A percentile compares a stretch with the other conserved stretches of the same genome.
Evolutionary conservation across 768 basidiomycete genomes (phyloP).

Genomic region (Psilocybe subaeruginosa): DNA sequence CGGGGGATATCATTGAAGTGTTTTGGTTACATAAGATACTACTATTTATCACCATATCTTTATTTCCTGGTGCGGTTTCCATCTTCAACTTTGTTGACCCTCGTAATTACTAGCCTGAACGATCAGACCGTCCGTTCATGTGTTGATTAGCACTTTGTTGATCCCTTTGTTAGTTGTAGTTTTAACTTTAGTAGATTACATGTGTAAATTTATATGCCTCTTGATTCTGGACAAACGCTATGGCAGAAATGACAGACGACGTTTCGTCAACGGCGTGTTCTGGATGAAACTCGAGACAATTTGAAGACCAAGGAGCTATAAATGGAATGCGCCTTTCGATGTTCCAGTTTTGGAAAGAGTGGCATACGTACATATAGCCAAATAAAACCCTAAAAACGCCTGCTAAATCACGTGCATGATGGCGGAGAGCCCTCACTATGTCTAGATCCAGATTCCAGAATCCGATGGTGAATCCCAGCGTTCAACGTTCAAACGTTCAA

Average conservation of each 20-base stretch:
- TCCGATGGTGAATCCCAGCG: background rate
- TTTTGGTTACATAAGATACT: background rate
- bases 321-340: background rate
- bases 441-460: background rate
- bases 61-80: slow-evolving; percentile 7
- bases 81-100: background rate
- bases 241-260: too few species aligned
- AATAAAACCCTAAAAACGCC: background rate
- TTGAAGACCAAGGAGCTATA: background rate
- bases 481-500: background rate
- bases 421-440: background rate
- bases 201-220: background rate
- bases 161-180: slow-evolving; percentile 2
- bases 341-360: slow-evolving; percentile 9
- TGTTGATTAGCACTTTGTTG: slow-evolving; percentile 1
- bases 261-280: too few species aligned
- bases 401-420: background rate
- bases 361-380: slow-evolving; percentile 14
- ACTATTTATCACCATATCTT: slow-evolving; percentile 6
- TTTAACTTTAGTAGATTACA: slow-evolving; percentile 4
- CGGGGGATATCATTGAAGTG: slow-evolving; percentile 35
- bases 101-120: slow-evolving; percentile 7
- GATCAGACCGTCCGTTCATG: background rate
- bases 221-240: background rate
- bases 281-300: background rate